phyloP scores from a whole-genome alignment of 768 basidiomycete species.

The Tubosaeta brunneosetosa region DNA sequence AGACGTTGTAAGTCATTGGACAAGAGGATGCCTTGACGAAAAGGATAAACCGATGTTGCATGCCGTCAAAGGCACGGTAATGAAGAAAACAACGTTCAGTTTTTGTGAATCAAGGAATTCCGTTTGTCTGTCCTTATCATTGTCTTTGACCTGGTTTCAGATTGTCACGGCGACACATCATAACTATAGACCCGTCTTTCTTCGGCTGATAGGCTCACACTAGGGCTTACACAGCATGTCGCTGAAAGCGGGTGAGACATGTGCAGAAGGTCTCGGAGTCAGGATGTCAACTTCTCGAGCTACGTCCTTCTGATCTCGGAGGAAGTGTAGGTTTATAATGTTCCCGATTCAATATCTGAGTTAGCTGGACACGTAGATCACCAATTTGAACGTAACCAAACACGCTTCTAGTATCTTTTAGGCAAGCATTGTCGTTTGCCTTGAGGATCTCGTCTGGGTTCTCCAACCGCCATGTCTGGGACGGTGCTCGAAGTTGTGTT shows the following conservation, averaged over 20 bases:
- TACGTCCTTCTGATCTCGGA: conserved; percentile 24
- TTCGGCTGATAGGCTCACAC: not conserved
- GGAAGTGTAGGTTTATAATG: conserved; percentile 11
- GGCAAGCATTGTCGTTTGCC: too few relatives aligned
- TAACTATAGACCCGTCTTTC: conserved; percentile 3
- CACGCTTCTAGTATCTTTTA: too few relatives aligned
- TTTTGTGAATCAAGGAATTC: conserved; percentile 32
- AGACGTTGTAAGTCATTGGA: not conserved
- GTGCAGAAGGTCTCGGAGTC: not conserved
- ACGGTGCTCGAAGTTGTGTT: not conserved
- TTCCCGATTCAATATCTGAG: not conserved
- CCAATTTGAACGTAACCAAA: too few relatives aligned
- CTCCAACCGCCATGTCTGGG: too few relatives aligned
- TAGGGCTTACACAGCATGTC: conserved; percentile 25
- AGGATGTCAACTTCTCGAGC: not conserved
- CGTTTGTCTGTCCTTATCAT: not conserved
- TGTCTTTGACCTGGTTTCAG: conserved; percentile 16
- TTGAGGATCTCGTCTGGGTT: too few relatives aligned
- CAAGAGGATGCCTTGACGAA: not conserved
- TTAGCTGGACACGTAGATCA: too few relatives aligned
- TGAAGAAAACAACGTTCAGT: conserved; percentile 33
- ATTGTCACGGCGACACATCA: not conserved
- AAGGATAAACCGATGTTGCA: conserved; percentile 40
- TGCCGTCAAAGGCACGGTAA: conserved; percentile 43
- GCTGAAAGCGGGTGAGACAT: conserved; percentile 29